Evolutionary conservation across 2,329 filamentous ascomycete genomes (phyloP).

Genomic region (Zalaria obscura): DNA sequence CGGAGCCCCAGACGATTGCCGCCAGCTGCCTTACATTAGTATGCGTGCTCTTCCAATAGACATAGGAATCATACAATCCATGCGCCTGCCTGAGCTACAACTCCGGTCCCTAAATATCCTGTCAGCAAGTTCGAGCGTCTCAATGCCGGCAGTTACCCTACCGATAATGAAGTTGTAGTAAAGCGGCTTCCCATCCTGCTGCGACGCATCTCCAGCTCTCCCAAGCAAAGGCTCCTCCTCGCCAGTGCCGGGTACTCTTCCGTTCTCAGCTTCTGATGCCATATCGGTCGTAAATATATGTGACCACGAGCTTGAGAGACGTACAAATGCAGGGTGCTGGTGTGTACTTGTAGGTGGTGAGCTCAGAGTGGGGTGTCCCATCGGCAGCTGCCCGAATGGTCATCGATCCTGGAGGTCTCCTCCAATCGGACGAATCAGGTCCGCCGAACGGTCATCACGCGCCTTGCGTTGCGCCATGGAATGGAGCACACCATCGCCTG

Average conservation of each 20-base stretch:
- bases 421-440: too few species aligned
- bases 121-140: conserved; percentile 4
- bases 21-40: conserved; percentile 36
- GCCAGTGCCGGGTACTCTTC: conserved; percentile 18
- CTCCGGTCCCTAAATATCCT: conserved; percentile 52
- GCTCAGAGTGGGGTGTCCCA: too few species aligned
- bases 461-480: too few species aligned
- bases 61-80: conserved; percentile 40
- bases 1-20: conserved; percentile 61
- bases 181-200: conserved; percentile 49
- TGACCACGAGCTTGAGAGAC: too few species aligned
- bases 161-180: conserved; percentile 61
- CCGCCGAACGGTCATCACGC: too few species aligned
- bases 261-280: neutral
- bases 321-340: too few species aligned
- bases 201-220: conserved; percentile 56
- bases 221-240: conserved; percentile 62
- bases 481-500: too few species aligned
- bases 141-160: conserved; percentile 18
- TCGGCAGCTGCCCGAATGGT: too few species aligned
- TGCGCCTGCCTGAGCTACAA: conserved; percentile 65
- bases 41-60: conserved; percentile 4
- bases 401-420: too few species aligned
- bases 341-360: too few species aligned
- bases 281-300: too few species aligned